Percentiles rank a stretch among this genome's conserved stretches.
phyloP scores from a whole-genome alignment of 768 basidiomycete species.

The Lactarius evosmus region DNA sequence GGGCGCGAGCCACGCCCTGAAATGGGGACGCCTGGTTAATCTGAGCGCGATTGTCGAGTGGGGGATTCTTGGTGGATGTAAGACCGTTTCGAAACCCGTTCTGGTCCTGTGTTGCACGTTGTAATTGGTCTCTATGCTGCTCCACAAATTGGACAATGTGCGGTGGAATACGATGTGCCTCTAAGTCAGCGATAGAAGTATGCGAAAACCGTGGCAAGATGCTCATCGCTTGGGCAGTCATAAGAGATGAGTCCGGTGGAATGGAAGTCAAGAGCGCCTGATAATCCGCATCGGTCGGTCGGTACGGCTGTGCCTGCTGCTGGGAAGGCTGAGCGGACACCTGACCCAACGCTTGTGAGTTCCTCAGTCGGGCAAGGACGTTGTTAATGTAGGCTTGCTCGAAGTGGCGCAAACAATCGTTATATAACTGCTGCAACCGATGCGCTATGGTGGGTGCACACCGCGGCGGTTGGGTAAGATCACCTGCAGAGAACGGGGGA shows the following conservation, averaged over 20 bases:
- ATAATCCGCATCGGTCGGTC: conserved; percentile 22
- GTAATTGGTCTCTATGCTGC: conserved; percentile 17
- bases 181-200: conserved; percentile 21
- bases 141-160: conserved; percentile 20
- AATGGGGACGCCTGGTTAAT: conserved; percentile 4
- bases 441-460: conserved; percentile 12
- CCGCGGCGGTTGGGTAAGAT: conserved; percentile 2
- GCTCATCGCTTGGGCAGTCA: conserved; percentile 11
- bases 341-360: background rate
- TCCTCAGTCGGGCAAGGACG: background rate
- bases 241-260: conserved; percentile 4
- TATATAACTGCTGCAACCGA: conserved; percentile 15
- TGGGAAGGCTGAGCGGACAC: conserved; percentile 7
- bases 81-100: conserved; percentile 22
- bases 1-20: conserved; percentile 3
- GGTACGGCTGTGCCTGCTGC: conserved; percentile 11
- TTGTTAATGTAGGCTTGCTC: conserved; percentile 16
- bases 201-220: conserved; percentile 24
- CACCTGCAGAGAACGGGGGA: background rate
- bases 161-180: conserved; percentile 18
- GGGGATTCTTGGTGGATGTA: conserved; percentile 14
- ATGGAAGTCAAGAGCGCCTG: conserved; percentile 14
- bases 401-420: conserved; percentile 9
- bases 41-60: conserved; percentile 16
- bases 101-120: conserved; percentile 21